Evolutionary conservation across 2,329 filamentous ascomycete genomes (phyloP).

Genomic region (Hypoxylon sp.): DNA sequence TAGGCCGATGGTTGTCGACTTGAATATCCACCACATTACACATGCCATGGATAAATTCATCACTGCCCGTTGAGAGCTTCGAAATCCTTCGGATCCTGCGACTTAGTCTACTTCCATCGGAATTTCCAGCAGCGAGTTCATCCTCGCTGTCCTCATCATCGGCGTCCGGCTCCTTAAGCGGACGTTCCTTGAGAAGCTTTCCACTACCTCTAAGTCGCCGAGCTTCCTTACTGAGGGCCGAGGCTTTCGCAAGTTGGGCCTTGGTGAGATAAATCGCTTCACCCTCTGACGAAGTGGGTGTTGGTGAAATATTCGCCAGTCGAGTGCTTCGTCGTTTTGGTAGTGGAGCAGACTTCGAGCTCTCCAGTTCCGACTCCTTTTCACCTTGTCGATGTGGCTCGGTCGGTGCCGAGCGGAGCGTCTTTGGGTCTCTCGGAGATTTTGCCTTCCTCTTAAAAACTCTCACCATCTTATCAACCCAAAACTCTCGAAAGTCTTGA

Average conservation of each 20-base stretch:
- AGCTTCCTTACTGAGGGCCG: slow-evolving; percentile 42
- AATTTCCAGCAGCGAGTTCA: slow-evolving; percentile 46
- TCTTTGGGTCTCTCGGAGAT: slow-evolving; percentile 40
- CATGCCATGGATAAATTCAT: slow-evolving; percentile 71
- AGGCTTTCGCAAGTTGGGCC: slow-evolving; percentile 31
- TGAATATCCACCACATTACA: slow-evolving; percentile 78
- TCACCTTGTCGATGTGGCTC: slow-evolving; percentile 2
- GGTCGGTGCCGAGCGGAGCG: slow-evolving; percentile 19
- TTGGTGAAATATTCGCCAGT: slow-evolving; percentile 41
- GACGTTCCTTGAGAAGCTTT: slow-evolving; percentile 37
- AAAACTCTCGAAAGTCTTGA: slow-evolving; percentile 81
- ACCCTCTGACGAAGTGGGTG: slow-evolving; percentile 38
- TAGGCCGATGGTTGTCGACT: slow-evolving; percentile 81
- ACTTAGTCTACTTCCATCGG: slow-evolving; percentile 18
- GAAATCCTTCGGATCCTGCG: slow-evolving; percentile 36
- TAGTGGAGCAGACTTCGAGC: slow-evolving; percentile 1
- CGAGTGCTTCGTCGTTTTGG: slow-evolving; percentile 51
- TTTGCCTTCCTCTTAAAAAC: slow-evolving; percentile 64
- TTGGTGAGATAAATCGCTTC: slow-evolving; percentile 18
- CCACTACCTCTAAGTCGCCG: slow-evolving; percentile 37
- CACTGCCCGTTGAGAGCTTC: slow-evolving; percentile 24
- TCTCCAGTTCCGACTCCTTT: slow-evolving; percentile 14
- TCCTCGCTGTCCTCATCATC: slow-evolving; percentile 56
- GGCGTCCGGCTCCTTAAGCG: slow-evolving; percentile 46
- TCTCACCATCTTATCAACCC: slow-evolving; percentile 77